A percentile compares a stretch with the other conserved stretches of the same genome.
phyloP scores from a whole-genome alignment of 441 rosid genomes.

The Eruca vesicaria region DNA sequence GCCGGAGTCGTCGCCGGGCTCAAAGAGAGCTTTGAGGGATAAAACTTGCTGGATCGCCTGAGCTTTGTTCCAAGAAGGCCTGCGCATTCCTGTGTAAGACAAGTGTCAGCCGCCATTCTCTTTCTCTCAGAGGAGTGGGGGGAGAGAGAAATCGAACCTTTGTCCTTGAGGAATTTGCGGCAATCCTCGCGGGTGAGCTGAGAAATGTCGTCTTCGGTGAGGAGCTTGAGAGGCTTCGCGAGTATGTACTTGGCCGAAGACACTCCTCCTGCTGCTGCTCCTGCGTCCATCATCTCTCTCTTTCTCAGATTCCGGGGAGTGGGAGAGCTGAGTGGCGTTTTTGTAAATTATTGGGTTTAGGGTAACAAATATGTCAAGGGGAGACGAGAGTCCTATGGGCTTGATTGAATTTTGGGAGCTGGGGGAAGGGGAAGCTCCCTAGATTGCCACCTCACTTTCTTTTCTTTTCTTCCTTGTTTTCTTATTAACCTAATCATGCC shows the following conservation, averaged over 20 bases:
- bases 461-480: no score
- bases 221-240: slow-evolving; percentile 76
- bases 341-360: no score
- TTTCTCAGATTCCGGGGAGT: no score
- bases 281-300: no score
- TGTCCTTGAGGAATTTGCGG: slow-evolving; percentile 91
- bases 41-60: slow-evolving; percentile 99
- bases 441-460: no score
- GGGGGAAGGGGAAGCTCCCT: no score
- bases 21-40: slow-evolving; percentile 84
- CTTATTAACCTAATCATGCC: no score
- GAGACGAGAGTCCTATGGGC: no score
- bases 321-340: no score
- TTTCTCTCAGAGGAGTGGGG: neutral
- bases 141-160: slow-evolving; percentile 48
- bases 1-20: slow-evolving; percentile 68
- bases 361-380: no score
- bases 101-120: slow-evolving; percentile 53
- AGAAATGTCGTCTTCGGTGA: slow-evolving; percentile 97
- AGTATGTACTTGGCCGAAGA: slow-evolving; percentile 67
- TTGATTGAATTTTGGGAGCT: no score
- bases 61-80: slow-evolving; percentile 99
- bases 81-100: slow-evolving; percentile 86
- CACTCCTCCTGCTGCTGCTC: no score
- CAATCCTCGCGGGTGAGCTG: slow-evolving; percentile 99